phyloP scores from a whole-genome alignment of 2,329 filamentous ascomycete species.

The Aspergillus costaricaensis region DNA sequence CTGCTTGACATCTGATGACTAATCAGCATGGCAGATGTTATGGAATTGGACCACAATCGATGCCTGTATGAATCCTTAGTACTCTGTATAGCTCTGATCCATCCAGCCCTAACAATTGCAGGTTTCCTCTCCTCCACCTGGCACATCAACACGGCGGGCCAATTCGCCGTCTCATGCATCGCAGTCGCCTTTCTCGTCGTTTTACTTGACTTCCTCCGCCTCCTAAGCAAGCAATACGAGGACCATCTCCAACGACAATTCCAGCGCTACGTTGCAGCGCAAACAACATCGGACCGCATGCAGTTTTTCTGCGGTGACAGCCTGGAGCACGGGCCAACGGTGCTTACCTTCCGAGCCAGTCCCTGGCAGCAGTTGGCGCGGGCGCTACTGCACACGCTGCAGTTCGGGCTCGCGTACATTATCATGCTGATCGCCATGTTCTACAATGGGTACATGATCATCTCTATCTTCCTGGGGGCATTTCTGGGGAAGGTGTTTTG shows the following conservation, averaged over 20 bases:
- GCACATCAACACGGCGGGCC: slow-evolving; percentile 16
- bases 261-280: slow-evolving; percentile 14
- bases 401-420: slow-evolving; percentile 17
- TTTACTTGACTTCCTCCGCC: slow-evolving; percentile 16
- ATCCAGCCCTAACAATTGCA: neutral
- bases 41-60: slow-evolving; percentile 31
- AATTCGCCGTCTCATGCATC: slow-evolving; percentile 20
- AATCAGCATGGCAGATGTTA: slow-evolving; percentile 22
- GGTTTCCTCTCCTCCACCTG: slow-evolving; percentile 16
- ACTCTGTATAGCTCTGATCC: neutral
- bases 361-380: slow-evolving; percentile 18
- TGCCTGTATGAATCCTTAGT: slow-evolving; percentile 15
- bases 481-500: slow-evolving; percentile 18
- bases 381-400: slow-evolving; percentile 11
- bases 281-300: neutral
- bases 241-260: slow-evolving; percentile 15
- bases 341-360: slow-evolving; percentile 15
- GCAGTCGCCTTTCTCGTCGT: slow-evolving; percentile 17
- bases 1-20: neutral
- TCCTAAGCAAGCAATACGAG: slow-evolving; percentile 17
- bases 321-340: neutral
- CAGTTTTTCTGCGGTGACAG: slow-evolving; percentile 10
- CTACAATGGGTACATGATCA: slow-evolving; percentile 20
- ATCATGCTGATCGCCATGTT: slow-evolving; percentile 19
- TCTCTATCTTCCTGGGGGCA: slow-evolving; percentile 18